Evolutionary conservation across 768 basidiomycete species (phyloP).

Genomic region (Obba rivulosa): DNA sequence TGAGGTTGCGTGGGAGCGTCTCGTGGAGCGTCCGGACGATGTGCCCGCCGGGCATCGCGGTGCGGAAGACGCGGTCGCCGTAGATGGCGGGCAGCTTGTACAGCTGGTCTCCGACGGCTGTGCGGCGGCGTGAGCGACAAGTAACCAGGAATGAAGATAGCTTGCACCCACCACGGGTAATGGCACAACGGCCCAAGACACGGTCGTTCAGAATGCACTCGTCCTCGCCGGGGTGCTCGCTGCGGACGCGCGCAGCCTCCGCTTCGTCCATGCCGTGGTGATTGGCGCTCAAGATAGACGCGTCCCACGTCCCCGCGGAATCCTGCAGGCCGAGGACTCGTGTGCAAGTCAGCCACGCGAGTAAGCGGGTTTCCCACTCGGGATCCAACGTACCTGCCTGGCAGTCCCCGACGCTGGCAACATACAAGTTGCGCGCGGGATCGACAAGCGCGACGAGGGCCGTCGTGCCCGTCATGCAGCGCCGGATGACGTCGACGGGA

Average conservation of each 20-base stretch:
- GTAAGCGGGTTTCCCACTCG: background rate
- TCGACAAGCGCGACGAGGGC: conserved; percentile 71
- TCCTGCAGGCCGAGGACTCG: conserved; percentile 40
- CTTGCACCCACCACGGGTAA: conserved; percentile 59
- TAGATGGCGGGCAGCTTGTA: conserved; percentile 32
- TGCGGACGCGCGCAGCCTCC: conserved; percentile 58
- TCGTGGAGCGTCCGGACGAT: conserved; percentile 21
- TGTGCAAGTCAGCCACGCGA: conserved; percentile 1
- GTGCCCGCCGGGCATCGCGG: conserved; percentile 5
- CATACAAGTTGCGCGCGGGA: conserved; percentile 66
- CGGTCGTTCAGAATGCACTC: conserved; percentile 63
- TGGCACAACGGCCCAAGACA: conserved; percentile 73
- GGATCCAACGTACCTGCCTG: conserved; percentile 53
- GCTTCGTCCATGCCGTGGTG: conserved; percentile 68
- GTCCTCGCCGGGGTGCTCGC: conserved; percentile 64
- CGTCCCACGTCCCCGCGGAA: conserved; percentile 47
- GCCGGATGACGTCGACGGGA: conserved; percentile 61
- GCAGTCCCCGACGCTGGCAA: conserved; percentile 79
- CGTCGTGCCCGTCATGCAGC: conserved; percentile 76
- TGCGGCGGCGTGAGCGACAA: conserved; percentile 1
- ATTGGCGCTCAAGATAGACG: conserved; percentile 53
- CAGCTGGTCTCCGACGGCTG: conserved; percentile 32
- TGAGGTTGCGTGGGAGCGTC: conserved; percentile 29
- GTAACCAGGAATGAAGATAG: background rate
- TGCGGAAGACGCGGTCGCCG: conserved; percentile 27